Evolutionary conservation across 331 rosid genomes (phyloP), one percentile per base, ranked within the genome.

Genomic region (Cydonia oblonga): DNA sequence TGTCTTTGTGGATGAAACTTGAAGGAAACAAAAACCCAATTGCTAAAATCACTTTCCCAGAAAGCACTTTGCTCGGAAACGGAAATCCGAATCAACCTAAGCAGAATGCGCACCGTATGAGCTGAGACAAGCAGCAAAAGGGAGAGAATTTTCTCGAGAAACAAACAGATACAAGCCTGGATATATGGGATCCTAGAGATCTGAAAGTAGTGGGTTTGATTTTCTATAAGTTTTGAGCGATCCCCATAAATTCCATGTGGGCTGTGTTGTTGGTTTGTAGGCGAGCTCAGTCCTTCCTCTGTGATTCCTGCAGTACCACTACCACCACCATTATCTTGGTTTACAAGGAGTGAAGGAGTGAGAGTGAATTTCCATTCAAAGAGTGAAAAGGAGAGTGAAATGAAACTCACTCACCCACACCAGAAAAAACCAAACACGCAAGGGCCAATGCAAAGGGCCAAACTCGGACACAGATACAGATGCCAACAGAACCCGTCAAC

Each of bases 161-260:
- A 46, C 69, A 71, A 65, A 42, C 71, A 68, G 66, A 26, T 69
- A 59, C 57, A 78, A 86, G 79, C 68, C 74, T 59, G 89, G 83
- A 88, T 79, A 64, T 81, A 76, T 77, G 92, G 86, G 90, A 89
- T 82, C 90, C 87, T 87, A 82, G 97, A 90, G 98, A 93, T 89
- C 96, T 86, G 88, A 75, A 86, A 84, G 74, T 38, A 78, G 63
- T 62, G 75, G 75, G 75, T 77, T 75, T 75, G 78, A 69, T 67
- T 78, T 49, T 35, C 83, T 77, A 70, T 54, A 63, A 42, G 80
- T 77, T 53, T 78, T 86, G 84, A 78, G 57, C 74, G 71, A 76
- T 84, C 81, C 86, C 82, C 83, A 72, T 78, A 76, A 90, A 84
- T 79, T 85, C 83, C 85, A 82, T 79, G 80, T 29, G 75, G 77